Conservation (phyloP, 495 filamentous ascomycete species). For the Penicillium lividum region DNA sequence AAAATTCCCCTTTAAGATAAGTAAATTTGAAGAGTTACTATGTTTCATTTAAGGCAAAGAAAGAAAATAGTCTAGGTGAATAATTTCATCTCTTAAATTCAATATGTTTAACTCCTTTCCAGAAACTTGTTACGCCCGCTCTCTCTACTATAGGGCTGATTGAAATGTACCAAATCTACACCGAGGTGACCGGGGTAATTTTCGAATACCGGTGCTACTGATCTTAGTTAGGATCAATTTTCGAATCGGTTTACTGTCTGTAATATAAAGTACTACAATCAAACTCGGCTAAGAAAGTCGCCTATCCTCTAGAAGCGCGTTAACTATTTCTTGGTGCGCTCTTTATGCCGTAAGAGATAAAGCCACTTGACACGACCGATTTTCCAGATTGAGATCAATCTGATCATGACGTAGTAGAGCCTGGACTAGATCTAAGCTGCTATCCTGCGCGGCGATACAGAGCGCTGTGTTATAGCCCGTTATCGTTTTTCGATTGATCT, state of each 20-base stretch:
- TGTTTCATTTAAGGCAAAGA: not conserved
- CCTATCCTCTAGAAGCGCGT: not conserved
- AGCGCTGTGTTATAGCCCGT: too few relatives aligned
- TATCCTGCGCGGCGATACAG: slow-evolving; percentile 14
- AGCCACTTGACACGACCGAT: not conserved
- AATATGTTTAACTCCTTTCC: not conserved
- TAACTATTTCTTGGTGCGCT: not conserved
- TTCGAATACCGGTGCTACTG: not conserved
- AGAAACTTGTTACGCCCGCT: not conserved
- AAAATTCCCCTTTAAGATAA: not conserved
- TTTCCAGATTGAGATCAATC: slow-evolving; percentile 14
- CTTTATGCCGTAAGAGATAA: not conserved
- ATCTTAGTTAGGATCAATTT: not conserved
- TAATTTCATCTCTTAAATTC: not conserved
- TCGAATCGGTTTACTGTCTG: not conserved
- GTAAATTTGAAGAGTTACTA: not conserved
- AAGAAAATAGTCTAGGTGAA: not conserved
- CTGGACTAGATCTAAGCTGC: slow-evolving; percentile 13
- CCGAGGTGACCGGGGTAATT: not conserved
- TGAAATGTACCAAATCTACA: not conserved
- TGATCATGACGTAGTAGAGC: slow-evolving; percentile 8
- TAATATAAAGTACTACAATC: not conserved
- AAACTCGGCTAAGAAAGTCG: not conserved
- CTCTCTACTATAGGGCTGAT: not conserved
- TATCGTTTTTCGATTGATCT: too few relatives aligned